Evolutionary conservation across 1,139 yeast species (phyloP).

Genomic region (Yamadazyma dushanensis): DNA sequence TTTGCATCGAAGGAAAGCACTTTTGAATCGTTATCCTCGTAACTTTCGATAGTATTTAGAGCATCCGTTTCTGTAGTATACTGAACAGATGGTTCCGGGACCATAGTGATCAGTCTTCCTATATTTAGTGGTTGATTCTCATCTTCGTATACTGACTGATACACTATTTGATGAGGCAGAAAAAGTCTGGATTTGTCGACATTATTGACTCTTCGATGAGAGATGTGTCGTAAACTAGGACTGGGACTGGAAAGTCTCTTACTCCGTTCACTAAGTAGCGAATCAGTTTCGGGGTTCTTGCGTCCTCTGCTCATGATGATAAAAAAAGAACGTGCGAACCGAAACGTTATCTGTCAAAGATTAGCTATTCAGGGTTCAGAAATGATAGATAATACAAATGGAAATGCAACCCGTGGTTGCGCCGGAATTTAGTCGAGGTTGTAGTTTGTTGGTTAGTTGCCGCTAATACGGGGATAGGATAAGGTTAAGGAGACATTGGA

Average conservation of each 20-base stretch:
- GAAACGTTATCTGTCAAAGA: not conserved
- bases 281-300: slow-evolving; percentile 3
- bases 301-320: slow-evolving; percentile 5
- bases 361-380: no score
- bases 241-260: slow-evolving; percentile 28
- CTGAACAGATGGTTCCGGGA: not conserved
- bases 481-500: no score
- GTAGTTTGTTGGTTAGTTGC: no score
- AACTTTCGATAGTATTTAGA: not conserved
- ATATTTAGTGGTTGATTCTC: slow-evolving; percentile 16
- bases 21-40: not conserved
- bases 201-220: slow-evolving; percentile 30
- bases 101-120: slow-evolving; percentile 6
- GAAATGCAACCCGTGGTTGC: no score
- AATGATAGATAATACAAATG: no score
- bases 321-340: slow-evolving; percentile 3
- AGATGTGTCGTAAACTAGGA: slow-evolving; percentile 34
- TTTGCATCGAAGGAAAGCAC: not conserved
- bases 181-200: slow-evolving; percentile 12
- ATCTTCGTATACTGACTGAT: slow-evolving; percentile 17
- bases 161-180: slow-evolving; percentile 11
- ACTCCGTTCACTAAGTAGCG: not conserved
- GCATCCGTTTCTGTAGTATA: not conserved
- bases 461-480: no score
- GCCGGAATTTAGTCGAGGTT: no score